A percentile compares a stretch with the other conserved stretches of the same genome.
phyloP scores from a whole-genome alignment of 768 basidiomycete species.

The Rhodosporidiobolus sp. region DNA sequence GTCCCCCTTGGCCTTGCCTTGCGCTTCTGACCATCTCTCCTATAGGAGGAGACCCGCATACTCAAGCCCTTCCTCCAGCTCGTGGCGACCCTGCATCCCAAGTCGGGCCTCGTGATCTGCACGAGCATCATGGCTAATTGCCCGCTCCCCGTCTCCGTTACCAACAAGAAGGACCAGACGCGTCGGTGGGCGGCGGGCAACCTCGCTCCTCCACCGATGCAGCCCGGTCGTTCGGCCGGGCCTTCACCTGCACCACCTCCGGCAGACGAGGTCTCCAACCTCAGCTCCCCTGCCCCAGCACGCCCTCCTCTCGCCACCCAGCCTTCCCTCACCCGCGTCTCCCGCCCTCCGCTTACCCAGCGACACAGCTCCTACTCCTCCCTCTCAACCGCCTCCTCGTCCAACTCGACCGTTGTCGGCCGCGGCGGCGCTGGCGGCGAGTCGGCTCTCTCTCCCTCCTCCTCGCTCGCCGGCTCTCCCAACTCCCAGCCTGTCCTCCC shows the following conservation, averaged over 20 bases:
- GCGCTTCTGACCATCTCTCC: too few relatives aligned
- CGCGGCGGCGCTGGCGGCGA: background rate
- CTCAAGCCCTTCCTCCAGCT: background rate
- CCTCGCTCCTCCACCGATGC: background rate
- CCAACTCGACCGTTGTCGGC: constrained; percentile 3
- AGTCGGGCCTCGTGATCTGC: background rate
- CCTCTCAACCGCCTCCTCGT: background rate
- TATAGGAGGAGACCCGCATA: background rate
- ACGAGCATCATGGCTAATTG: constrained; percentile 5
- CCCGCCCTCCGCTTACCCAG: background rate
- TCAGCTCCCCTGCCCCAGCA: too few relatives aligned
- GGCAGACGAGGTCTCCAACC: too few relatives aligned
- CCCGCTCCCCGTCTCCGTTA: background rate
- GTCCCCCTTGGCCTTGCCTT: too few relatives aligned
- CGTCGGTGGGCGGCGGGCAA: background rate
- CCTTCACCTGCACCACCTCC: too few relatives aligned
- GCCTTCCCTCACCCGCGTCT: background rate
- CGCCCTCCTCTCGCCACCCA: background rate
- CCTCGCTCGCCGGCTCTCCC: background rate
- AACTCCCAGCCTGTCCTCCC: background rate
- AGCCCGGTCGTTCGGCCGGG: background rate
- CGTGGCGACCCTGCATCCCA: constrained; percentile 1
- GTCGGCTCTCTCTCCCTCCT: background rate
- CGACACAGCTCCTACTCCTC: background rate
- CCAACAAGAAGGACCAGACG: background rate